These are phyloP conservation scores for Cantharellus cinnabarinus DNA, from an alignment of 768 basidiomycete genomes.

Conservation along the genomic window DNA sequence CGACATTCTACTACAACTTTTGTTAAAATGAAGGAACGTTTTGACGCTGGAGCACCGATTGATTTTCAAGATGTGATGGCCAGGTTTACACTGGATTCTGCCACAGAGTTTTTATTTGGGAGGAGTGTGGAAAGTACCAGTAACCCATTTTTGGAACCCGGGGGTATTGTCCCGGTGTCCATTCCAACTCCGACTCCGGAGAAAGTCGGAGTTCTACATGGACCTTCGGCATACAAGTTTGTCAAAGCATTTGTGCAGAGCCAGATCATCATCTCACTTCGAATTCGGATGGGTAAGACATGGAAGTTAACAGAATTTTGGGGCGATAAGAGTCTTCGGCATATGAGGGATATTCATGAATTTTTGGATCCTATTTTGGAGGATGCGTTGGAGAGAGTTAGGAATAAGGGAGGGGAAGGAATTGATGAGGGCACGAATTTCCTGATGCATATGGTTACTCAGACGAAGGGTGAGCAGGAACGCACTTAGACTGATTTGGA, in stretches of 20 bases:
- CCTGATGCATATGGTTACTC: slow-evolving; percentile 43
- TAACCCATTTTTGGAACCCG: slow-evolving; percentile 22
- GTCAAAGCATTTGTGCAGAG: slow-evolving; percentile 28
- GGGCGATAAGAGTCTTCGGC: slow-evolving; percentile 16
- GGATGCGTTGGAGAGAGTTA: slow-evolving; percentile 1
- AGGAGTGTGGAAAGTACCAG: slow-evolving; percentile 32
- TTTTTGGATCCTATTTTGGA: slow-evolving; percentile 1
- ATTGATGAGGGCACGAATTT: slow-evolving; percentile 35
- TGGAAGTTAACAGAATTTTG: slow-evolving; percentile 27
- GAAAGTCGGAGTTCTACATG: slow-evolving; percentile 8
- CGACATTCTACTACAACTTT: slow-evolving; percentile 25
- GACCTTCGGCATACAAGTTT: slow-evolving; percentile 15
- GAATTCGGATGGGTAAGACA: slow-evolving; percentile 22
- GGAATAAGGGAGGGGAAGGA: slow-evolving; percentile 20
- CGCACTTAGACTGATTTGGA: neutral
- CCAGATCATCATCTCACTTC: slow-evolving; percentile 23
- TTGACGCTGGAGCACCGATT: slow-evolving; percentile 28
- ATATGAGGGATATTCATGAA: neutral
- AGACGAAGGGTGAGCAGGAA: slow-evolving; percentile 32
- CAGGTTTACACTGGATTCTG: slow-evolving; percentile 45
- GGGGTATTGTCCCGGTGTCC: slow-evolving; percentile 7
- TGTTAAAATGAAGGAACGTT: slow-evolving; percentile 22
- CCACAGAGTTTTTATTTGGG: slow-evolving; percentile 47
- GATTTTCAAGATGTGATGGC: slow-evolving; percentile 39
- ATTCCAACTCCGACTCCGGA: slow-evolving; percentile 12